phyloP scores from a whole-genome alignment of 306 rosid genomes.

The Quercus dentata region DNA sequence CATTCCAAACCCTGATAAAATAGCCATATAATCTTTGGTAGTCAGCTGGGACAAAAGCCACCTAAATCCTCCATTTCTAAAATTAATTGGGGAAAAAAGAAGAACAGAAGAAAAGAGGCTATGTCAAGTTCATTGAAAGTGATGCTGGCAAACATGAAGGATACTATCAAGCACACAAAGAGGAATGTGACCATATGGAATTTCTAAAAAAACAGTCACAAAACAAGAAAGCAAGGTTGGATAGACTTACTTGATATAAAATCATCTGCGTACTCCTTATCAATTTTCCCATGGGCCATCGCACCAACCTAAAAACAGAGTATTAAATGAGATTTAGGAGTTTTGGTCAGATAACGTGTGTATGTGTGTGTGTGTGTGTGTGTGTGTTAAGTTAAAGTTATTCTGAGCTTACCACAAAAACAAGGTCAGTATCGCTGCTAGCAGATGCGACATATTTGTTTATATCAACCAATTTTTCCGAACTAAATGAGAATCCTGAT shows the following conservation, averaged over 20 bases:
- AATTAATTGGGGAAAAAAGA: no score
- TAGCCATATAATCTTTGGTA: no score
- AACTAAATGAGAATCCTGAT: constrained; percentile 66
- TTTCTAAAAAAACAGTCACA: not conserved
- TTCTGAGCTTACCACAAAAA: constrained; percentile 67
- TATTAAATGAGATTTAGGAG: not conserved
- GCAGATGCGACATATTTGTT: constrained; percentile 31
- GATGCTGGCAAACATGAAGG: no score
- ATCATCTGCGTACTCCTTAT: constrained; percentile 68
- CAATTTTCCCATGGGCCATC: constrained; percentile 84
- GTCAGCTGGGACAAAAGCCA: no score
- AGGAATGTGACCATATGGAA: no score
- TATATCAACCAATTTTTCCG: constrained; percentile 59
- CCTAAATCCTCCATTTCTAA: no score
- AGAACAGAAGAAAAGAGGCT: no score
- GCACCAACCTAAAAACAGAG: constrained; percentile 67
- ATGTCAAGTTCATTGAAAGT: no score
- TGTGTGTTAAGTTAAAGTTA: not conserved
- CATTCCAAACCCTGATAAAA: no score
- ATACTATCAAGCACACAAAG: no score
- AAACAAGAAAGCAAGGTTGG: not conserved
- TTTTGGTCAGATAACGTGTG: no score
- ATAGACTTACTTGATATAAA: constrained; percentile 57
- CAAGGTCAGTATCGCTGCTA: constrained; percentile 42
- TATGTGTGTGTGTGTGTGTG: no score